phyloP scores from a whole-genome alignment of 495 filamentous ascomycete species.

The Penicillium coffeae region DNA sequence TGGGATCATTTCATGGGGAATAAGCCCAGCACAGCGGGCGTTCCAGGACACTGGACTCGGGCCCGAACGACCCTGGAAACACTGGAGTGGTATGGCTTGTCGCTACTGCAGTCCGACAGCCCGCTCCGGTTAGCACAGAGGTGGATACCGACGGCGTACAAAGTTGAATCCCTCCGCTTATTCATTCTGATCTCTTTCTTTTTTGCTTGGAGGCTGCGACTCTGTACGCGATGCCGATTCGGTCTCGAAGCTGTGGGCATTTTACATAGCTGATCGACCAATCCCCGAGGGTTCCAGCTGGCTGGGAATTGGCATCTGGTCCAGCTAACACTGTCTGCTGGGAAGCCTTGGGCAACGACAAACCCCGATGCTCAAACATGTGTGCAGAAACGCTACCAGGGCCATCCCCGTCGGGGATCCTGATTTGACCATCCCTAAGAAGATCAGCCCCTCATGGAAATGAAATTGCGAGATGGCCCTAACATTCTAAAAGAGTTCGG shows the following conservation, averaged over 20 bases:
- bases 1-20: no score
- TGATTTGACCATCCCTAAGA: no score
- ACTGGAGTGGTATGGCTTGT: no score
- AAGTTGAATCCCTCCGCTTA: no score
- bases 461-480: background rate
- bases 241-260: background rate
- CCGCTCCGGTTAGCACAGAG: no score
- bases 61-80: background rate
- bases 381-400: conserved; percentile 4
- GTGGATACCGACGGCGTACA: background rate
- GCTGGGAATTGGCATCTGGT: conserved; percentile 21
- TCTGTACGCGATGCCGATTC: background rate
- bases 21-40: background rate
- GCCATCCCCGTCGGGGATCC: conserved; percentile 7
- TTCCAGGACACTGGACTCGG: conserved; percentile 7
- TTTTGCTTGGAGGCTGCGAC: no score
- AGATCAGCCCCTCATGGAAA: no score
- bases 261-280: conserved; percentile 12
- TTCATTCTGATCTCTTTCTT: background rate
- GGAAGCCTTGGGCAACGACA: background rate
- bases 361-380: conserved; percentile 7
- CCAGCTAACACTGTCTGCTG: conserved; percentile 6
- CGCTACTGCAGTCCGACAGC: no score
- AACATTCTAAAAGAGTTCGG: no score
- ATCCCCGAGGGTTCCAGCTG: conserved; percentile 13